phyloP scores from a whole-genome alignment of 352 stramenopile species.

The Phytophthora fragariae region DNA sequence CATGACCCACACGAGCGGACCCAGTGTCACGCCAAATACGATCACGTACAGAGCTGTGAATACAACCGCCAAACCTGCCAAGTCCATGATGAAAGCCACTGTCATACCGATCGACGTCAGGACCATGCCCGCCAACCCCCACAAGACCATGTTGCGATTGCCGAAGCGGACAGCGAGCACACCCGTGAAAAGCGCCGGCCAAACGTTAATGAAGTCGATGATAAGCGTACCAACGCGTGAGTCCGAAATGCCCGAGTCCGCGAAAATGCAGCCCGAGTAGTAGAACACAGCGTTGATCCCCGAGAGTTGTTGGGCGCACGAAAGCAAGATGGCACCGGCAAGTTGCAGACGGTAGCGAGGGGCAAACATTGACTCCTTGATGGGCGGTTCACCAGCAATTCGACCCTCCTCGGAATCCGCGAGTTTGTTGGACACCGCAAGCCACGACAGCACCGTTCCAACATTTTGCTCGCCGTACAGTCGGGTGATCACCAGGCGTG shows the following conservation, averaged over 20 bases:
- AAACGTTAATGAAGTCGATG: constrained; percentile 21
- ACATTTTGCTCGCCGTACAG: constrained; percentile 38
- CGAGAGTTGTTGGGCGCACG: constrained; percentile 14
- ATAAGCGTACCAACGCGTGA: constrained; percentile 7
- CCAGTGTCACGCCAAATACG: constrained; percentile 12
- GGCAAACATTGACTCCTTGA: constrained; percentile 21
- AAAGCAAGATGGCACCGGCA: constrained; percentile 18
- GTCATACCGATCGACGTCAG: constrained; percentile 24
- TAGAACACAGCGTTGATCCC: constrained; percentile 23
- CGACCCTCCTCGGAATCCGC: constrained; percentile 18
- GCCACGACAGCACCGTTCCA: constrained; percentile 19
- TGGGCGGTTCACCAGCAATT: constrained; percentile 21
- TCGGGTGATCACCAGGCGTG: constrained; percentile 22
- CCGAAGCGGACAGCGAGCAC: constrained; percentile 18
- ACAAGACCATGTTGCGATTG: constrained; percentile 22
- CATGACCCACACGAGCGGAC: constrained; percentile 15
- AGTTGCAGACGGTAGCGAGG: constrained; percentile 14
- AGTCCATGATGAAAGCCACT: constrained; percentile 10
- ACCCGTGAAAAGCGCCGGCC: constrained; percentile 14
- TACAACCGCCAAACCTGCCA: constrained; percentile 9
- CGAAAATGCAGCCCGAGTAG: constrained; percentile 11
- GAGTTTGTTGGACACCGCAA: constrained; percentile 25
- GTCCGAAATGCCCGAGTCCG: constrained; percentile 4
- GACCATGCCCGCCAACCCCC: constrained; percentile 13
- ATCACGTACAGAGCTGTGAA: constrained; percentile 20